Evolutionary conservation across 352 stramenopile genomes (phyloP), one percentile per base, ranked within the genome.

Genomic region (Globisporangium canariense): DNA sequence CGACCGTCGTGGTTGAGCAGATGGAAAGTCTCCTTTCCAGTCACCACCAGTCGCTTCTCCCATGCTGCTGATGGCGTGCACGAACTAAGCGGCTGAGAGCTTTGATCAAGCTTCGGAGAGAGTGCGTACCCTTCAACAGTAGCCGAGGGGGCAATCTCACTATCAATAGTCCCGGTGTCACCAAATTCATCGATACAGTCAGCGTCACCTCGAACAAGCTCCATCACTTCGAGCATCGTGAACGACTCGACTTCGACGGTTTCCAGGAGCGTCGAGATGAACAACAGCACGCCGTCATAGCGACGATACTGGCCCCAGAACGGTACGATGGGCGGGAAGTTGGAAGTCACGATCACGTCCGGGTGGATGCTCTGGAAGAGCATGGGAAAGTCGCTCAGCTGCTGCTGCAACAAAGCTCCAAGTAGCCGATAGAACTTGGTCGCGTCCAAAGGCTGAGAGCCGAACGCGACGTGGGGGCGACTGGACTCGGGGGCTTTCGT

Each of bases 301-400:
- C 86, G 83, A 34, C 86, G 78, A 57, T 94, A 94, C 60, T 94
- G 86, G 0, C 86, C 86, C 86, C 86, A 94, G 62, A 94, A 94
- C 16, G 86, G 86, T 13, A 94, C 86, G 58, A 91, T 91, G 6
- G 86, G 86, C n/a, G 86, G 86, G 63, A 91, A 91, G 43, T 94
- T 94, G 4, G 80, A 91, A 14, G 86, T 94, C 38, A 94, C 65
- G 3, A 94, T 71, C 18, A 94, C 66, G 46, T 90, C 81, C 5
- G 86, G 86, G 64, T 94, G 86, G 30, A 94, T 86, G 55, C 77
- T 93, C 16, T 83, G 83, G 55, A 91, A 93, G 0, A 94, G 64
- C 20, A 94, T 51, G 4, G 83, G 80, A 43, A 94, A 90, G 8
- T 94, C 81, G 20, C 73, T 77, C 45, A 93, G 70, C 58, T 93